Evolutionary conservation across 495 filamentous ascomycete genomes (phyloP).

Genomic region (Annulohypoxylon moriforme): DNA sequence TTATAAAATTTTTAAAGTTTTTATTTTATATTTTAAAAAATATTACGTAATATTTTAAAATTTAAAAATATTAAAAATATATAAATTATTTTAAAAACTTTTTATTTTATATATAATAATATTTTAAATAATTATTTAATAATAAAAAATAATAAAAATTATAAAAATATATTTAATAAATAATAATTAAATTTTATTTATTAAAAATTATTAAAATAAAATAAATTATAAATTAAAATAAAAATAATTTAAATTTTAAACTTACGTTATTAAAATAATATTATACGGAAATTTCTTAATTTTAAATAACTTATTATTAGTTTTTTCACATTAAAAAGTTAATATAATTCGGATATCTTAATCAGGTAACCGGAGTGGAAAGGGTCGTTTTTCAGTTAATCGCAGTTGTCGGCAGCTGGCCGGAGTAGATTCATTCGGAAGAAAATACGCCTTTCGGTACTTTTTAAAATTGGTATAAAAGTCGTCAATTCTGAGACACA

Average conservation of each 20-base stretch:
- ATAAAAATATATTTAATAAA: not conserved
- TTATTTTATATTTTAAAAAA: too few species aligned
- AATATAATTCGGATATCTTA: not conserved
- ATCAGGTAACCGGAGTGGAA: constrained; percentile 8
- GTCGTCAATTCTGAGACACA: constrained; percentile 26
- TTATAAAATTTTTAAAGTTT: too few species aligned
- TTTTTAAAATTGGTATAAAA: constrained; percentile 11
- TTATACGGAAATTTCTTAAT: not conserved
- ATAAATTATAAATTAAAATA: not conserved
- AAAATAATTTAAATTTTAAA: not conserved
- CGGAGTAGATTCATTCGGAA: not conserved
- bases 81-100: too few species aligned
- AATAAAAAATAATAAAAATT: too few species aligned
- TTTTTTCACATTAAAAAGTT: not conserved
- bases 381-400: not conserved
- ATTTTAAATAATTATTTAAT: too few species aligned
- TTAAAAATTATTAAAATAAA: not conserved
- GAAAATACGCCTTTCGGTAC: not conserved
- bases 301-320: not conserved
- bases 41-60: too few species aligned
- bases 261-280: not conserved
- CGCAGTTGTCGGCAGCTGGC: constrained; percentile 1
- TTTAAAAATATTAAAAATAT: too few species aligned
- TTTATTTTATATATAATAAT: too few species aligned
- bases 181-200: too few species aligned